Base-by-base conservation (phyloP, 768 basidiomycete genomes). In the Kwoniella bestiolae region DNA sequence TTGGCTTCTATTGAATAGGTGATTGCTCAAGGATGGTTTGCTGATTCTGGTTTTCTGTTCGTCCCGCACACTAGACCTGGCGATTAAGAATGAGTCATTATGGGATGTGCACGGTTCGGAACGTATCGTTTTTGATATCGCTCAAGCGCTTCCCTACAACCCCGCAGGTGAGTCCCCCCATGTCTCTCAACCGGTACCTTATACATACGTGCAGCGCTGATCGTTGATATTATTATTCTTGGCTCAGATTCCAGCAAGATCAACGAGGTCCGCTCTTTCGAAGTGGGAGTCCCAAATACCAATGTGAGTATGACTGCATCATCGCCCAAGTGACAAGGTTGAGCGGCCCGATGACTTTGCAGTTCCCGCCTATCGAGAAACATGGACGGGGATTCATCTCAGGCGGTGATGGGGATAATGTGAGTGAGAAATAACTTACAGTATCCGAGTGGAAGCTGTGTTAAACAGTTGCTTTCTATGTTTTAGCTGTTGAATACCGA, bases 61-160 rank as follows among this genome's bases (percentile, higher is more conserved):
- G n/a, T n/a, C n/a, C n/a, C n/a, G n/a, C n/a, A n/a, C n/a, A n/a
- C n/a, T 28, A 73, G 71, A 66, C 32, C 29, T 52, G 18, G 71
- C 65, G 0, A 55, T 72, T 14, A 28, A 50, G 28, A 58, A 74
- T 31, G 28, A 34, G 11, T 61, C 26, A 16, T 52, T 74, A 7
- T 74, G 73, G 73, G 55, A 65, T 2, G 62, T 71, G 5, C 50
- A 64, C 6, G 73, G 65, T 3, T 70, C 55, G 8, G 73, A 74
- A 47, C 49, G 70, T 7, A n/a, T 55, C 14, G 68, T 70, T 2
- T 72, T 72, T 38, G 70, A 74, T 45, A 18, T 61, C 4, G 32
- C 25, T 4, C 56, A 60, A 23, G 11, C 38, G 16, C 44, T 70
- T 5, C 68, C 57, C 3, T 45, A 66, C 9, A 35, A 26, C 0